Base-by-base conservation (phyloP, 139 green algal genomes). In the Chara braunii region DNA sequence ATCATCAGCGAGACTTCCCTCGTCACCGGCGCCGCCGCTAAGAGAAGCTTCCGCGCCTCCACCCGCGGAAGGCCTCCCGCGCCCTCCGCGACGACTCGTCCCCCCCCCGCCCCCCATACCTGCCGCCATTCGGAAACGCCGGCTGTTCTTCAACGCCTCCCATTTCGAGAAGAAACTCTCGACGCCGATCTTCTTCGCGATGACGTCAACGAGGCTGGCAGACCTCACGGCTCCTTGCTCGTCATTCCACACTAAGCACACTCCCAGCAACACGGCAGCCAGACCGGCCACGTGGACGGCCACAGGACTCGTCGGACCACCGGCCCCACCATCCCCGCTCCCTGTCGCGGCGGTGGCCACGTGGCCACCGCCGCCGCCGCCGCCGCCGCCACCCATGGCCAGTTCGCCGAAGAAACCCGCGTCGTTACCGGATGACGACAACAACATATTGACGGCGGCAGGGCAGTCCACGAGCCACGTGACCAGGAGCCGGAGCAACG, bases 391-490 rank as follows among this genome's bases (percentile, higher is more conserved):
- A 18, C 40, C 18, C 40, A 18, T 26, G 40, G 40, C 40, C 40
- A 48, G 40, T 26, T 26, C 40, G 18, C 40, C 18, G 40, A 48
- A 48, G 40, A n/a, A n/a, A n/a, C n/a, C n/a, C n/a, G n/a, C n/a
- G n/a, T n/a, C n/a, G n/a, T n/a, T n/a, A n/a, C n/a, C n/a, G n/a
- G 60, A 43, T 0, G 52, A 58, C 9, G 37, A n/a, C 35, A 92
- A 60, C 48, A 90, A 68, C 0, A 70, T 59, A 3, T 44, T 29
- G 6, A 88, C 71, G 3, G 83, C 82, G 1, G 64, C 42, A 2
- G 82, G 68, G 62, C 79, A 87, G 24, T 81, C 85, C 4, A 62
- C n/a, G 30, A 88, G 73, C 85, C 84, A 90, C 32, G 72, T 79
- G 31, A 86, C 64, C 34, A 90, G 68, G 48, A 90, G 58, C 0